phyloP scores from a whole-genome alignment of 306 rosid genomes.

The Delonix regia region DNA sequence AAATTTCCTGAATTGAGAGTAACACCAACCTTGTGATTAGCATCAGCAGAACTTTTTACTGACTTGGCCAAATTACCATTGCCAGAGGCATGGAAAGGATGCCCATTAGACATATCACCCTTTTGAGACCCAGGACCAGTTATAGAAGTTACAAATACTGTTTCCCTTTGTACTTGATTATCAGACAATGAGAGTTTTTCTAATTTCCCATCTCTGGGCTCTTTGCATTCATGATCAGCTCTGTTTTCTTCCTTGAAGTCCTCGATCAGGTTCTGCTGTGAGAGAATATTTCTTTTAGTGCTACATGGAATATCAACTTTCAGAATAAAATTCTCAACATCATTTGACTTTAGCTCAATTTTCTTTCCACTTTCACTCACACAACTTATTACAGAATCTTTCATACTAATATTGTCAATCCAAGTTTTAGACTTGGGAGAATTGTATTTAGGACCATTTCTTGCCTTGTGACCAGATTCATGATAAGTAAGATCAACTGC shows the following conservation, averaged over 20 bases:
- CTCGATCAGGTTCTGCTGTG: conserved; percentile 42
- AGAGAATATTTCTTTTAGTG: conserved; percentile 39
- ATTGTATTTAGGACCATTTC: conserved; percentile 37
- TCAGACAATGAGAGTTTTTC: conserved; percentile 39
- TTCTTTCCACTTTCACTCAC: conserved; percentile 46
- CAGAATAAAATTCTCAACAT: conserved; percentile 44
- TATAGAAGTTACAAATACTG: conserved; percentile 26
- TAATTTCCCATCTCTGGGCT: conserved; percentile 49
- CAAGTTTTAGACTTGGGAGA: conserved; percentile 43
- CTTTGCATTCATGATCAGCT: conserved; percentile 32
- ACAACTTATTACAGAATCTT: conserved; percentile 39
- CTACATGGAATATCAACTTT: conserved; percentile 42
- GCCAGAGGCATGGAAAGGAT: conserved; percentile 39
- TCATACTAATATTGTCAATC: conserved; percentile 33
- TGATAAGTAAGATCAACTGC: conserved; percentile 46
- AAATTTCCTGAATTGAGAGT: conserved; percentile 37
- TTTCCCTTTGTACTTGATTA: conserved; percentile 45
- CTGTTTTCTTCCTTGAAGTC: conserved; percentile 48
- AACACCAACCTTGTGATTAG: conserved; percentile 36
- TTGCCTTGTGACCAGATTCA: conserved; percentile 37
- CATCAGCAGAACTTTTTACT: conserved; percentile 42
- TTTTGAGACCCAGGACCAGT: conserved; percentile 44
- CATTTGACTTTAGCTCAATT: conserved; percentile 42
- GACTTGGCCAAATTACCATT: conserved; percentile 47
- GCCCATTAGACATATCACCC: conserved; percentile 44